These are phyloP conservation scores for Sinapis alba DNA, from an alignment of 441 rosid species.

Conservation along the genomic window DNA sequence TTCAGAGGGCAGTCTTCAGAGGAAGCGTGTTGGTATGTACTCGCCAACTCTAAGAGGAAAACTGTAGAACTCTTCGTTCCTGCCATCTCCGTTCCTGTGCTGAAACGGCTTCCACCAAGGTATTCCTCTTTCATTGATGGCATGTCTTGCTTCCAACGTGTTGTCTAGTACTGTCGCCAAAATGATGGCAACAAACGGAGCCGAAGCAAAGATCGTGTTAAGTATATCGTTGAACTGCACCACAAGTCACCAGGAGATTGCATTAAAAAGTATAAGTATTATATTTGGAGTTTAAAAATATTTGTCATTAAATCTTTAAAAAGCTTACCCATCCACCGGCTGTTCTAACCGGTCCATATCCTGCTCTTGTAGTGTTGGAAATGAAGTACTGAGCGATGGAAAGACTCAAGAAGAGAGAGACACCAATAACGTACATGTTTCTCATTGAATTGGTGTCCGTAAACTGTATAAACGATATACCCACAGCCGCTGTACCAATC, in stretches of 20 bases:
- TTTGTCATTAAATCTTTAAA: background rate
- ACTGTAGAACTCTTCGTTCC: constrained; percentile 80
- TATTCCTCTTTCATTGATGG: constrained; percentile 61
- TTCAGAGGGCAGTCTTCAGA: constrained; percentile 21
- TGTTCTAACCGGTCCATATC: constrained; percentile 81
- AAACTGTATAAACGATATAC: constrained; percentile 87
- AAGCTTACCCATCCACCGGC: constrained; percentile 84
- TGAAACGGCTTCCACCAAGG: constrained; percentile 96
- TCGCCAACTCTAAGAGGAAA: constrained; percentile 60
- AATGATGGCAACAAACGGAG: constrained; percentile 74
- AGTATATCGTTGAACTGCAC: constrained; percentile 88
- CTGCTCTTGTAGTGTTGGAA: constrained; percentile 47
- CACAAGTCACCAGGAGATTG: constrained; percentile 6
- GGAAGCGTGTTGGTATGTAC: constrained; percentile 71
- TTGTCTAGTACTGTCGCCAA: constrained; percentile 76
- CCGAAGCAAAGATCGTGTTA: constrained; percentile 85
- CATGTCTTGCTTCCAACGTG: constrained; percentile 59
- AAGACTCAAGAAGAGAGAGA: constrained; percentile 80
- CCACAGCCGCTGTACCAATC: constrained; percentile 64
- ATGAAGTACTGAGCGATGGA: constrained; percentile 83
- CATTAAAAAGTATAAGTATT: background rate
- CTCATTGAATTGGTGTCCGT: constrained; percentile 82
- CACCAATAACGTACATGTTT: constrained; percentile 81
- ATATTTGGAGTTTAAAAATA: background rate
- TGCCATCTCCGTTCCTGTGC: constrained; percentile 56